A percentile compares a stretch with the other conserved stretches of the same genome.
Evolutionary conservation across 2,329 filamentous ascomycete genomes (phyloP).

Genomic region (Clonostachys chloroleuca): DNA sequence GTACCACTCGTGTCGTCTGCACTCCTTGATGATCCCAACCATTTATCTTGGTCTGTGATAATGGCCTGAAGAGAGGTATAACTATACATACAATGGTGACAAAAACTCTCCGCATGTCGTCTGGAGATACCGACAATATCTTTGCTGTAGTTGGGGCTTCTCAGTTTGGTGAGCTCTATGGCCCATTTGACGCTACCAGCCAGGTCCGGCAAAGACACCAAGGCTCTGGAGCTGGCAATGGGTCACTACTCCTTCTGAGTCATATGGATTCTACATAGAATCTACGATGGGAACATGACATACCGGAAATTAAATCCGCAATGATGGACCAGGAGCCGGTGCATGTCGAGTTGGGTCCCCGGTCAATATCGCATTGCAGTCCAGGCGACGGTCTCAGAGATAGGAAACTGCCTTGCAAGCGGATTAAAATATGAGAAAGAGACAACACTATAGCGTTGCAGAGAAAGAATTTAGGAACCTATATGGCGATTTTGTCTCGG

Average conservation of each 20-base stretch:
- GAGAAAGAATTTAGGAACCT: constrained; percentile 9
- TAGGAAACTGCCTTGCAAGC: constrained; percentile 3
- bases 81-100: constrained; percentile 33
- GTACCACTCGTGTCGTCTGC: too few species aligned
- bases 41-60: constrained; percentile 18
- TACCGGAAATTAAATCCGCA: constrained; percentile 33
- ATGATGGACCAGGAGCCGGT: constrained; percentile 9
- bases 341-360: too few species aligned
- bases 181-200: constrained; percentile 18
- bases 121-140: constrained; percentile 25
- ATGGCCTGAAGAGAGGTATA: constrained; percentile 29
- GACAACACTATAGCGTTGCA: neutral
- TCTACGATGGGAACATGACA: constrained; percentile 33
- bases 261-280: constrained; percentile 38
- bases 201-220: constrained; percentile 26
- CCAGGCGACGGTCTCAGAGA: constrained; percentile 2
- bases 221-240: constrained; percentile 32
- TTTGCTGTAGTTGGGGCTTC: constrained; percentile 13
- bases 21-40: constrained; percentile 9
- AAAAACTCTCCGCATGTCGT: constrained; percentile 29
- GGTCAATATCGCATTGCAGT: constrained; percentile 2
- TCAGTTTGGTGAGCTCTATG: constrained; percentile 17
- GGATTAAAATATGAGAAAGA: neutral
- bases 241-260: constrained; percentile 35
- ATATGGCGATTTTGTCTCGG: constrained; percentile 23